These are phyloP conservation scores for Teunomyces gatunensis DNA, from an alignment of 805 yeast species.

Conservation along the genomic window DNA sequence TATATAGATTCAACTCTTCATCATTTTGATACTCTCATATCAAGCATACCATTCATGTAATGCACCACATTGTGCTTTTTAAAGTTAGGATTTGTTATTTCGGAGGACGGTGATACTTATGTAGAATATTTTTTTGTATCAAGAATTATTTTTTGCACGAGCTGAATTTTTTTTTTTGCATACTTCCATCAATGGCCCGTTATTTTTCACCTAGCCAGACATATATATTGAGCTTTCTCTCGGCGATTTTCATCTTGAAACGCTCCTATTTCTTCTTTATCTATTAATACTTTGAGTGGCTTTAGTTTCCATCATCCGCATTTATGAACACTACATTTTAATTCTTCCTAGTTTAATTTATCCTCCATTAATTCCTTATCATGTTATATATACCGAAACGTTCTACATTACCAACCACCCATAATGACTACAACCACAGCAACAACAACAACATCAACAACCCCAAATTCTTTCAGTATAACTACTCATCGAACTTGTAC, in stretches of 20 bases:
- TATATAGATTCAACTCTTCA: too few species aligned
- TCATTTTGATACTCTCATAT: too few species aligned
- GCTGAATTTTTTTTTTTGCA: background rate
- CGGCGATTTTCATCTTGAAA: background rate
- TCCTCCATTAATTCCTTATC: background rate
- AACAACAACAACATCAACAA: background rate
- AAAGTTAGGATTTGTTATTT: background rate
- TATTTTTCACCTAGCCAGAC: background rate
- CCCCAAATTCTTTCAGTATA: conserved; percentile 35
- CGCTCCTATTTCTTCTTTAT: background rate
- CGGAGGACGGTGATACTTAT: background rate
- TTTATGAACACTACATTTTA: background rate
- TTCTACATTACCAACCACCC: background rate
- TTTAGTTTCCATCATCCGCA: background rate
- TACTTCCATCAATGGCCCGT: conserved; percentile 1
- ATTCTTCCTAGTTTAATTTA: conserved; percentile 1
- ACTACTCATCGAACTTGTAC: conserved; percentile 52
- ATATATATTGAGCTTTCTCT: background rate
- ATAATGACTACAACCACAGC: background rate
- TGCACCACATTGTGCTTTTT: background rate
- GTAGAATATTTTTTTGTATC: background rate
- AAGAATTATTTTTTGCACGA: background rate
- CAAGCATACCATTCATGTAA: too few species aligned
- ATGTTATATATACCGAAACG: conserved; percentile 1
- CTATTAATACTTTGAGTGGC: background rate